These are phyloP conservation scores for Tylopilus sp. DNA, from an alignment of 1,284 basidiomycete species.

Conservation along the genomic window DNA sequence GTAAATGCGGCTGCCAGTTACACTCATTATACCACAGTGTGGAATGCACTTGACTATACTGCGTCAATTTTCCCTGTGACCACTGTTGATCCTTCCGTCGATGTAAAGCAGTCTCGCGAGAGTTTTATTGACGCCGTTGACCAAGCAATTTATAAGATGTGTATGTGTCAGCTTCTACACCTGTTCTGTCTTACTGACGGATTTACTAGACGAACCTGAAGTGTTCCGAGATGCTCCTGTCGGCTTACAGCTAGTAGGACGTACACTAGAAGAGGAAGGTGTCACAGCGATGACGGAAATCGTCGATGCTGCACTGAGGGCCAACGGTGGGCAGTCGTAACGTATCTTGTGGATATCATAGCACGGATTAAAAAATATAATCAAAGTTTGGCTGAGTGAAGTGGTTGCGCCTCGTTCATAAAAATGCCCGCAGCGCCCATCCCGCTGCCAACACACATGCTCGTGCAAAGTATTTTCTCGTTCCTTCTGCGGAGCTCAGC, in stretches of 20 bases:
- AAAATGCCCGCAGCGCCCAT: conserved; percentile 87
- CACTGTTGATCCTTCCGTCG: conserved; percentile 50
- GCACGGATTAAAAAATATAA: conserved; percentile 3
- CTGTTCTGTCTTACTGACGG: conserved; percentile 5
- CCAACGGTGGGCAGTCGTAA: neutral
- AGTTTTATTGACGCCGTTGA: conserved; percentile 50
- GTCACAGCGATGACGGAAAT: conserved; percentile 64
- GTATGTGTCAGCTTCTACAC: conserved; percentile 39
- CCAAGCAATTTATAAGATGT: conserved; percentile 50
- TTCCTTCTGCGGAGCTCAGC: conserved; percentile 72
- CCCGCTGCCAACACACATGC: conserved; percentile 88
- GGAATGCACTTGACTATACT: conserved; percentile 71
- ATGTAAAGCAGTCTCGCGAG: conserved; percentile 43
- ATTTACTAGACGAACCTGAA: conserved; percentile 53
- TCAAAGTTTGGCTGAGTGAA: conserved; percentile 26
- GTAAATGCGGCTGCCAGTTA: conserved; percentile 34
- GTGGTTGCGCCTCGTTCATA: conserved; percentile 61
- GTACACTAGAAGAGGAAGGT: conserved; percentile 73
- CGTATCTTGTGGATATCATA: neutral
- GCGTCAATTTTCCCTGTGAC: conserved; percentile 68
- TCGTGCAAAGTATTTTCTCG: conserved; percentile 69
- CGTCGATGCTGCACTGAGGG: conserved; percentile 44
- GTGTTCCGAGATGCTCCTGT: conserved; percentile 62
- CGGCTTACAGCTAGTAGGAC: conserved; percentile 66
- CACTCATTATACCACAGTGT: conserved; percentile 57